phyloP scores from a whole-genome alignment of 257 asterid genomes.

The Ajuga chamaepitys region DNA sequence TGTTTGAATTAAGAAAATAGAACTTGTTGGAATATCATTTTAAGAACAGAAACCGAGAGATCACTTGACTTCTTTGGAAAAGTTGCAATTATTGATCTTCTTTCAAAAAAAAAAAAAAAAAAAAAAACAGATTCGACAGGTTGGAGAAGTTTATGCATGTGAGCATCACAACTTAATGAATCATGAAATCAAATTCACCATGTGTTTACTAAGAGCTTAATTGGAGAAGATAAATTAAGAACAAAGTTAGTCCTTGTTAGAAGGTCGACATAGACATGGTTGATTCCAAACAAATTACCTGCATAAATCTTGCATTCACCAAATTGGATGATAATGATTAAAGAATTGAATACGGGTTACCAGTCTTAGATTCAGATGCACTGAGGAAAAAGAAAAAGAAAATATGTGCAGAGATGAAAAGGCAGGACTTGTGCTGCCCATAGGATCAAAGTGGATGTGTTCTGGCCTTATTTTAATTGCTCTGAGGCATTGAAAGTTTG shows the following conservation, averaged over 20 bases:
- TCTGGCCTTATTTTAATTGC: constrained; percentile 70
- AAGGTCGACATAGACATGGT: background rate
- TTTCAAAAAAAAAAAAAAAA: too few relatives aligned
- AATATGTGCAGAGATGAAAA: background rate
- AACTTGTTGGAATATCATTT: background rate
- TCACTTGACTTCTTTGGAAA: too few relatives aligned
- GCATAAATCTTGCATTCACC: background rate
- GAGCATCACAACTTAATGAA: constrained; percentile 7
- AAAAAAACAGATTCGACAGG: background rate
- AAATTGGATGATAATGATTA: background rate
- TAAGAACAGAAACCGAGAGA: background rate
- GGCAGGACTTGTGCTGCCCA: constrained; percentile 55
- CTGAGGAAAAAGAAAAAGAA: background rate
- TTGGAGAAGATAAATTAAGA: constrained; percentile 7
- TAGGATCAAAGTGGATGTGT: constrained; percentile 86
- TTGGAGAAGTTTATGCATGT: background rate
- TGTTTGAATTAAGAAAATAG: too few relatives aligned
- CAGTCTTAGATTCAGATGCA: background rate
- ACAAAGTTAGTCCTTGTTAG: background rate
- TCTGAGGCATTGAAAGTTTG: constrained; percentile 27
- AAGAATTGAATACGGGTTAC: background rate
- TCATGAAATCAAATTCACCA: constrained; percentile 3
- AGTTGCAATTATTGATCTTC: background rate
- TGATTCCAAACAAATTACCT: background rate
- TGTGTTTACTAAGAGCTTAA: background rate